Base-by-base conservation (phyloP, 805 yeast species). In the Metschnikowia santaceciliae region DNA sequence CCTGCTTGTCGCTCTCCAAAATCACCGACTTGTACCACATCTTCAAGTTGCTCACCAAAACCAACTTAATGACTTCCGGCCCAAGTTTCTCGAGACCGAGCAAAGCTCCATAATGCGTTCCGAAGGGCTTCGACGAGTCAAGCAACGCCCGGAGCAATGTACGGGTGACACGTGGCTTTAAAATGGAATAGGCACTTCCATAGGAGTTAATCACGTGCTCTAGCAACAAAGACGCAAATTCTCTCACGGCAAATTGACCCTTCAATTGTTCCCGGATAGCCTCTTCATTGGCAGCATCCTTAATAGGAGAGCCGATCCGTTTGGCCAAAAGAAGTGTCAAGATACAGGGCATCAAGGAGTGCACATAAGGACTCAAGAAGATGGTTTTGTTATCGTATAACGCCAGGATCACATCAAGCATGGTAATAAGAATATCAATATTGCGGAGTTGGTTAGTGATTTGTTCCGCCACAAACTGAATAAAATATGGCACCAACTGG, bases 331-430 rank as follows among this genome's bases (percentile, higher is more conserved):
- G 76, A 19, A 92, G 76, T 0, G 99, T 94, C 57, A 94, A 76
- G 33, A 94, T 85, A 54, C 97, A 89, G n/a, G 99, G 99, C 88
- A 94, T 90, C 59, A 94, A 73, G 0, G 96, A 92, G 71, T 95
- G 99, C 42, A 94, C 90, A 63, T 92, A 92, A 10, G 98, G 99
- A 58, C 92, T 97, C 53, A 92, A 76, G 61, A 90, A 92, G 37
- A 94, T 83, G 19, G 96, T 84, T 49, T 83, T 83, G 69, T 94
- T 94, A 40, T 86, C 82, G 46, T 90, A 76, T 32, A 94, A 75
- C 0, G 98, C 90, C 53, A 89, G 87, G 11, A 92, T 82, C 55
- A 90, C 90, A 66, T 90, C 95, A 53, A 94, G 72, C 89, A 92
- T 90, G 5, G 96, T 88, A 3, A 88, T 78, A 48, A 94, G 71